Evolutionary conservation across 768 basidiomycete species (phyloP), one percentile per base, ranked within the genome.

Genomic region (Dioszegia crocea): DNA sequence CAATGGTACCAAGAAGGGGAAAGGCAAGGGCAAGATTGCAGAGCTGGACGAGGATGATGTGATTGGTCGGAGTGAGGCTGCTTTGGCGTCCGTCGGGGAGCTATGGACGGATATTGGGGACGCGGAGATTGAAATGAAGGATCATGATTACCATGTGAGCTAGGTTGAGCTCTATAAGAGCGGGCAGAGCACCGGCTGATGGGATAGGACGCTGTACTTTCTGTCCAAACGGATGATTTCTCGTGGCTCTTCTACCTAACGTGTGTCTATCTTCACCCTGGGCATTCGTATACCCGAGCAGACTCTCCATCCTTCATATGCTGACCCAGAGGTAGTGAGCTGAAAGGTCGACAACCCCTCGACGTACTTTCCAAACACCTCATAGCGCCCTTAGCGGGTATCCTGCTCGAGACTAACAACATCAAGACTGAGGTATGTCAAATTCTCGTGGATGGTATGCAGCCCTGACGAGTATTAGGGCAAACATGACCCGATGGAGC

Each of bases 71-170:
- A 51, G 50, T 3, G 60, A 64, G n/a, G 33, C 33, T n/a, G 56
- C 55, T 19, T 49, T 68, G 44, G 17, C 49, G 24, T 31, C 30
- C 16, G 40, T 72, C 14, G 56, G 50, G 14, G 36, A 26, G 39
- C 38, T 69, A 43, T 60, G 65, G 61, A 57, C 38, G 10, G 46
- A 49, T 12, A 51, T 61, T 62, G 62, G 62, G 23, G 63, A 65
- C 38, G 57, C 60, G n/a, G 41, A 61, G 29, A 21, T 71, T 17
- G 31, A 60, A 26, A 43, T 64, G 17, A 55, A 58, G 52, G 19
- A 38, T n/a, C 59, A 67, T 56, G 57, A 62, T 24, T 60, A 58
- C 38, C 61, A 62, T 49, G 70, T 71, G 53, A 60, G 68, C 39
- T 45, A 9, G 23, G 4, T 19, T 24, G 45, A 1, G 26, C 9